phyloP scores from a whole-genome alignment of 2,329 filamentous ascomycete genomes.

The Apiospora rasikravindrae region DNA sequence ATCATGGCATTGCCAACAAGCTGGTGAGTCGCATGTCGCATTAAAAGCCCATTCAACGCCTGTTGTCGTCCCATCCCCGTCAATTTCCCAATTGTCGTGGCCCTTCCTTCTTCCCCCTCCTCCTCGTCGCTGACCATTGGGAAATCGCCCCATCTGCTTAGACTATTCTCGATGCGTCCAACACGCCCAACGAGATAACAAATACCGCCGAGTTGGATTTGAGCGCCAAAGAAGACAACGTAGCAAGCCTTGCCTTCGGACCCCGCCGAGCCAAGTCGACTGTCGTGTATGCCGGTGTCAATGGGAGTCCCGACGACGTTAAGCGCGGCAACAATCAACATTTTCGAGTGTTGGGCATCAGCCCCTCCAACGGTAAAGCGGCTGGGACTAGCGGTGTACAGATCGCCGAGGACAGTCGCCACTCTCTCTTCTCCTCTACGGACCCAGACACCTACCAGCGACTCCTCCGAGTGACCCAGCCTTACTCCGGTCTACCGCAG shows the following conservation, averaged over 20 bases:
- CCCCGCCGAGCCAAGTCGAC: conserved; percentile 61
- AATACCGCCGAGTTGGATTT: conserved; percentile 76
- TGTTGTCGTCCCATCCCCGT: not conserved
- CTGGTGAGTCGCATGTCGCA: conserved; percentile 65
- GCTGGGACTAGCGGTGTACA: conserved; percentile 42
- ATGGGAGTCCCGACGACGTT: conserved; percentile 75
- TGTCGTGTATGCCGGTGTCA: conserved; percentile 77
- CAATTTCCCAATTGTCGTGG: conserved; percentile 17
- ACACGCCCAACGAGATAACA: conserved; percentile 62
- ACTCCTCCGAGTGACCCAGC: conserved; percentile 59
- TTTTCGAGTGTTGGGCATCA: conserved; percentile 75
- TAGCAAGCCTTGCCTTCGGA: conserved; percentile 79
- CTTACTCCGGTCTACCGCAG: conserved; percentile 62
- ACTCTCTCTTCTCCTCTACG: conserved; percentile 57
- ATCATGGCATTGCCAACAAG: conserved; percentile 84
- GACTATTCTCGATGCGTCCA: conserved; percentile 75
- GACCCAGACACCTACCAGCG: conserved; percentile 65
- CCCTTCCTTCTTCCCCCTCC: not conserved
- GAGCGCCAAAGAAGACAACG: conserved; percentile 84
- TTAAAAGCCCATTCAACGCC: not conserved
- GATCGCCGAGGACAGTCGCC: conserved; percentile 57
- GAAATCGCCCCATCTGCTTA: conserved; percentile 39
- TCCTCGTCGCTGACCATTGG: conserved; percentile 17
- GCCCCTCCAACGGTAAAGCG: conserved; percentile 34
- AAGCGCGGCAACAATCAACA: conserved; percentile 82